Evolutionary conservation across 2,329 filamentous ascomycete genomes (phyloP).

Genomic region (Cytospora piceae): DNA sequence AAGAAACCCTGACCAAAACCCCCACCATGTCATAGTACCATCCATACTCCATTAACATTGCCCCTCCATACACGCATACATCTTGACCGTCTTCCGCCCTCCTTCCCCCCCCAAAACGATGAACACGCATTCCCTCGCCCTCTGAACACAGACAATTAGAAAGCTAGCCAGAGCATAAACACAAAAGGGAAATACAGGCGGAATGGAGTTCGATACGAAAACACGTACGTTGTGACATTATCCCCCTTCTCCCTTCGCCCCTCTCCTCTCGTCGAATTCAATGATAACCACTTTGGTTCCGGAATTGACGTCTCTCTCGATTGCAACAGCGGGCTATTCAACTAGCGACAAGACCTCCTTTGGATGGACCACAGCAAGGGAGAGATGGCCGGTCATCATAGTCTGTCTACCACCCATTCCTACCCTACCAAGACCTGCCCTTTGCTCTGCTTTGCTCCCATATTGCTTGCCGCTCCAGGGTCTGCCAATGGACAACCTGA

Average conservation of each 20-base stretch:
- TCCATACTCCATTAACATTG: background rate
- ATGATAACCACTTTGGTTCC: constrained; percentile 5
- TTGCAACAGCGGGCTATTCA: constrained; percentile 67
- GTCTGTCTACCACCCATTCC: constrained; percentile 55
- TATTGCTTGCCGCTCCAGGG: background rate
- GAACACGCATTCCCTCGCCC: background rate
- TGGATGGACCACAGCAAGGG: constrained; percentile 79
- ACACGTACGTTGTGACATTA: constrained; percentile 59
- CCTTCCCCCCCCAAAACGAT: background rate
- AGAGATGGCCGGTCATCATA: constrained; percentile 92
- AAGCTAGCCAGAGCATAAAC: background rate
- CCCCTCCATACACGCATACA: constrained; percentile 11
- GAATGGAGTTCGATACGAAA: constrained; percentile 76
- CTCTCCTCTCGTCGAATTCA: constrained; percentile 4
- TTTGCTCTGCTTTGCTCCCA: background rate
- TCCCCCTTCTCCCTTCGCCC: constrained; percentile 1
- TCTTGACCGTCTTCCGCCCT: background rate
- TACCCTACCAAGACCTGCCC: background rate
- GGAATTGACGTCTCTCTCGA: constrained; percentile 20
- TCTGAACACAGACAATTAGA: background rate
- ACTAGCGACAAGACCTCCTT: constrained; percentile 87
- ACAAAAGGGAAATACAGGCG: background rate
- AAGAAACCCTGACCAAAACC: background rate
- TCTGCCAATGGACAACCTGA: background rate
- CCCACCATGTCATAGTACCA: background rate